These are phyloP conservation scores for Quercus glauca DNA, from an alignment of 306 rosid species.

Conservation along the genomic window DNA sequence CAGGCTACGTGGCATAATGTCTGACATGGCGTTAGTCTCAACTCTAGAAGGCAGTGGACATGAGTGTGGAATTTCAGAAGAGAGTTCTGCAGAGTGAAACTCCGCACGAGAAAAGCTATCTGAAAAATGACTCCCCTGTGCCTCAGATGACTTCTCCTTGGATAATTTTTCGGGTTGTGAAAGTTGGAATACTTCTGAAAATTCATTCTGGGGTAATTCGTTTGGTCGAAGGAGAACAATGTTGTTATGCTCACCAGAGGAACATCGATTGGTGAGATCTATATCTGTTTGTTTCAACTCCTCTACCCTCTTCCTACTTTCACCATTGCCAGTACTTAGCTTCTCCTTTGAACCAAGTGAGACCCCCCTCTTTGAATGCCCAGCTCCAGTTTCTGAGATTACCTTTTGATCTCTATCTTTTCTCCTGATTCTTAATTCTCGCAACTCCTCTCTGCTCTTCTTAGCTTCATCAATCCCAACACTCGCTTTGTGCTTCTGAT, in stretches of 20 bases:
- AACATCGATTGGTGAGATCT: conserved; percentile 29
- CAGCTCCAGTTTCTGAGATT: conserved; percentile 26
- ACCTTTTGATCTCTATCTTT: conserved; percentile 37
- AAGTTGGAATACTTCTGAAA: conserved; percentile 29
- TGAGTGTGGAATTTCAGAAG: conserved; percentile 51
- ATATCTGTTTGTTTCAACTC: conserved; percentile 27
- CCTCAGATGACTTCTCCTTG: conserved; percentile 38
- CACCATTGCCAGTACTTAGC: conserved; percentile 21
- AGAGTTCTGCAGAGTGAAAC: conserved; percentile 31
- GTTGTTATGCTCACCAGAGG: conserved; percentile 28
- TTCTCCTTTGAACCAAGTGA: conserved; percentile 33
- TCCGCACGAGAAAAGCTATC: conserved; percentile 41
- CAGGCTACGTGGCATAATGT: conserved; percentile 19
- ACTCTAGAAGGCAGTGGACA: conserved; percentile 36
- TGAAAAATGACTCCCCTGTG: conserved; percentile 47
- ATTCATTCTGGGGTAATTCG: conserved; percentile 32
- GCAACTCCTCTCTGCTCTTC: conserved; percentile 35
- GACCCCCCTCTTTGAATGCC: conserved; percentile 29
- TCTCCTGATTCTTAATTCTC: conserved; percentile 33
- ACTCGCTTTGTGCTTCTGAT: conserved; percentile 30
- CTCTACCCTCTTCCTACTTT: conserved; percentile 36
- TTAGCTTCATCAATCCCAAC: conserved; percentile 27
- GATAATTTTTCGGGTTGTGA: conserved; percentile 34
- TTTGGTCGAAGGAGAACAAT: conserved; percentile 51
- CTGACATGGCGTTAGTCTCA: conserved; percentile 28